phyloP scores from a whole-genome alignment of 129 eudicot species.

The Centaurea solstitialis region DNA sequence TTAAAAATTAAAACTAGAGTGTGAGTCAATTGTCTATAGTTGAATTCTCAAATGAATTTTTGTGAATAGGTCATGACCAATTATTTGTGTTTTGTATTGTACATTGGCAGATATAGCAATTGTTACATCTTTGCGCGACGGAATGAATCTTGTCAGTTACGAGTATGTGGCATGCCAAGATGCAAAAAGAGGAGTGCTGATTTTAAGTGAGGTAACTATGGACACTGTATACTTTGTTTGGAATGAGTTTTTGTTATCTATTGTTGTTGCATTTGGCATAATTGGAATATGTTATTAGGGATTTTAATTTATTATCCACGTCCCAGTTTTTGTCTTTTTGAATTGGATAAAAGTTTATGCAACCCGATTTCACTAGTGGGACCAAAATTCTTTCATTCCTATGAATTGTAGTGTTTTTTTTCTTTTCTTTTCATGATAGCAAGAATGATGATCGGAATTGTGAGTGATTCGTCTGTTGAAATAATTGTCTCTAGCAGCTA shows the following conservation, averaged over 20 bases:
- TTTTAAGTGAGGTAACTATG: constrained; percentile 81
- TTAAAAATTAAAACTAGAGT: not conserved
- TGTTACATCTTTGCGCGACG: constrained; percentile 93
- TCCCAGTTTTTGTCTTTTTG: not conserved
- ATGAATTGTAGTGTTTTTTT: not conserved
- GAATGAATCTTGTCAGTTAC: constrained; percentile 98
- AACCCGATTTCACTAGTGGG: not conserved
- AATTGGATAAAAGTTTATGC: not conserved
- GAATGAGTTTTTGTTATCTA: not conserved
- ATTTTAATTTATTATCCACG: not conserved
- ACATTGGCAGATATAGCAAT: constrained; percentile 70
- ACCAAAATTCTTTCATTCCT: not conserved
- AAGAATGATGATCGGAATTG: not conserved
- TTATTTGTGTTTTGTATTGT: not conserved
- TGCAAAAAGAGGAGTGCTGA: constrained; percentile 86
- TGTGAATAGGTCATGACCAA: not conserved
- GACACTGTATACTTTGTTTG: not conserved
- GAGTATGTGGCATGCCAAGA: constrained; percentile 99
- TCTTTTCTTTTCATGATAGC: not conserved
- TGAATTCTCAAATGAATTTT: constrained; percentile 6
- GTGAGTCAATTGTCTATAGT: not conserved
- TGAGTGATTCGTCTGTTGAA: not conserved
- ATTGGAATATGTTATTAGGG: not conserved
- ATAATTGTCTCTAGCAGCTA: not conserved
- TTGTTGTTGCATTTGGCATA: not conserved